Percentiles rank a stretch among this genome's conserved stretches.
These are phyloP conservation scores for Boletus rubroflammeus DNA, from an alignment of 768 basidiomycete species.

Conservation along the genomic window DNA sequence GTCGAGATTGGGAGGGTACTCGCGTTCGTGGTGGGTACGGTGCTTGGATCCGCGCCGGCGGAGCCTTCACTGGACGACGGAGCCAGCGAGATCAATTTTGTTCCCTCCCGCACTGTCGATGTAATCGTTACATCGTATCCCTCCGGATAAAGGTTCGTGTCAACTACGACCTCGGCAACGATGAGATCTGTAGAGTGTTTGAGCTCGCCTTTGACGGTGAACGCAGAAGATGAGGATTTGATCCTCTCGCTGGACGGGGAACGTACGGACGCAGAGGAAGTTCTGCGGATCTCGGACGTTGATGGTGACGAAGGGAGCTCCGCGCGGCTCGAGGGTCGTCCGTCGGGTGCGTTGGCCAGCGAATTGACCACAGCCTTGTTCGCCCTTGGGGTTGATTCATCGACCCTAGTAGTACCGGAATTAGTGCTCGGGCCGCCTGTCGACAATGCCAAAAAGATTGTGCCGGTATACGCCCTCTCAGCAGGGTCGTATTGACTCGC, in stretches of 20 bases:
- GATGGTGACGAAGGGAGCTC: conserved; percentile 26
- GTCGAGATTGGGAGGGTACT: conserved; percentile 50
- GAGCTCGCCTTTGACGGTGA: conserved; percentile 60
- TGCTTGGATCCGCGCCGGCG: neutral
- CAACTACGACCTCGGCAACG: conserved; percentile 75
- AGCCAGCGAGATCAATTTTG: conserved; percentile 36
- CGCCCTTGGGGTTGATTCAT: conserved; percentile 41
- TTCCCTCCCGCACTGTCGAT: conserved; percentile 41
- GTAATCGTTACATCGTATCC: conserved; percentile 60
- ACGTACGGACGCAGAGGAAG: conserved; percentile 26
- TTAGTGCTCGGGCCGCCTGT: conserved; percentile 1
- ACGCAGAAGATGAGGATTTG: conserved; percentile 45
- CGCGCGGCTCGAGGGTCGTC: conserved; percentile 4
- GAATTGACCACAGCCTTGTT: conserved; percentile 36
- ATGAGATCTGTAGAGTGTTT: conserved; percentile 64
- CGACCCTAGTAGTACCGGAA: conserved; percentile 17
- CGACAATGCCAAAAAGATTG: conserved; percentile 44
- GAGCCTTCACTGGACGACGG: conserved; percentile 9
- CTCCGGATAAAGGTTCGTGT: conserved; percentile 73
- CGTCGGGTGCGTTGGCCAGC: conserved; percentile 14
- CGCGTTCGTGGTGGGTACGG: neutral
- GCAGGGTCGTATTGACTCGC: conserved; percentile 49
- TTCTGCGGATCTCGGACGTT: conserved; percentile 13
- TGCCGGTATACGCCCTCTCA: conserved; percentile 48
- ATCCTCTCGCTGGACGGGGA: conserved; percentile 35